Conservation (phyloP, 1,284 basidiomycete species). For the Exobasidium rhododendri region DNA sequence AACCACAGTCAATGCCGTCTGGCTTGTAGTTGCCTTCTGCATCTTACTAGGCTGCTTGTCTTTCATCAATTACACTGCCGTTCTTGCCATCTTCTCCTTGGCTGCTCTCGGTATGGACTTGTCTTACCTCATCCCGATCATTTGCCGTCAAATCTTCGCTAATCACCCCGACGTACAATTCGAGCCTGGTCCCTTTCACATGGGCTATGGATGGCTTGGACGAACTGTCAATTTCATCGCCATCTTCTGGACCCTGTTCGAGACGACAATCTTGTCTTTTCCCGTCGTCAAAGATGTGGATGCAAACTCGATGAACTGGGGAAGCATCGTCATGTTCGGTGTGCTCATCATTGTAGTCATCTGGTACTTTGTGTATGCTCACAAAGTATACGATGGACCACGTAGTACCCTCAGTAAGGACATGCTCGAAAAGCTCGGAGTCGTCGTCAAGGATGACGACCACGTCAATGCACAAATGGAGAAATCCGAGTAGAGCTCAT, state of each 20-base stretch:
- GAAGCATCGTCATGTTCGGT: conserved; percentile 55
- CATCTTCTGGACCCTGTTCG: conserved; percentile 60
- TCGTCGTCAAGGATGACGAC: conserved; percentile 33
- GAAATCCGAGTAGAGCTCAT: too few species aligned
- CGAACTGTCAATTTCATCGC: conserved; percentile 67
- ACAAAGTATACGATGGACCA: conserved; percentile 58
- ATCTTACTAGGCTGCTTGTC: conserved; percentile 43
- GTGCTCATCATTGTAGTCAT: conserved; percentile 55
- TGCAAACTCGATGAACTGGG: conserved; percentile 35
- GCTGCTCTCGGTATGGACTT: conserved; percentile 74
- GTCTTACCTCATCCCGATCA: conserved; percentile 60
- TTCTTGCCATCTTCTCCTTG: conserved; percentile 51
- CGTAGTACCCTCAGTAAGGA: conserved; percentile 40
- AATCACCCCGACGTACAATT: conserved; percentile 77
- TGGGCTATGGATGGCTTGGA: conserved; percentile 71
- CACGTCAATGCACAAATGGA: not conserved
- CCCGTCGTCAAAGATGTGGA: conserved; percentile 36
- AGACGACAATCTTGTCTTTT: conserved; percentile 45
- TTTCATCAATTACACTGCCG: conserved; percentile 40
- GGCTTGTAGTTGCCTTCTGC: conserved; percentile 65
- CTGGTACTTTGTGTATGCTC: conserved; percentile 58
- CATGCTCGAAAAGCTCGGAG: conserved; percentile 41
- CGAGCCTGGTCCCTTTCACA: conserved; percentile 82
- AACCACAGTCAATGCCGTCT: conserved; percentile 79
- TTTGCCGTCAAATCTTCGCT: conserved; percentile 65